phyloP scores from a whole-genome alignment of 1,284 basidiomycete species.

The Heterobasidion irregulare region DNA sequence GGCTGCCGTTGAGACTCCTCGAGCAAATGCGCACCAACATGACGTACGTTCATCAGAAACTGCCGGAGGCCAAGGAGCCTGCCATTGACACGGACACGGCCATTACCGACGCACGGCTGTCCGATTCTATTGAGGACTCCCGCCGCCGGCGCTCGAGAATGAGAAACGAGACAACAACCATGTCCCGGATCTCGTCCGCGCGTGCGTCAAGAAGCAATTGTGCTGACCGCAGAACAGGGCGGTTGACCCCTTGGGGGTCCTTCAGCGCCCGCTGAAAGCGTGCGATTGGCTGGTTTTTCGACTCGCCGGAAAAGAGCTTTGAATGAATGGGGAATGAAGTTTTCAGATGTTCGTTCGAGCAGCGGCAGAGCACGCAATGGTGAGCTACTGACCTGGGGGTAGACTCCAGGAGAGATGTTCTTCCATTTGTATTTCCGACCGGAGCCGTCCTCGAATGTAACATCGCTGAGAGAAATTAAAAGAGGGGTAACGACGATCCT shows the following conservation, averaged over 20 bases:
- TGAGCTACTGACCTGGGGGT: conserved; percentile 22
- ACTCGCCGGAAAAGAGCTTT: conserved; percentile 26
- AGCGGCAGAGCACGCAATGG: background rate
- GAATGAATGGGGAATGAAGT: background rate
- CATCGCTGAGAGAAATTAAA: conserved; percentile 18
- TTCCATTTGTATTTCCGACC: conserved; percentile 33
- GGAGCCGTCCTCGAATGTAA: conserved; percentile 27
- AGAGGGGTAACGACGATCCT: background rate
- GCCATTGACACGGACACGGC: too few relatives aligned
- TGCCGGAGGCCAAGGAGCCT: too few relatives aligned
- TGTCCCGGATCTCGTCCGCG: conserved; percentile 26
- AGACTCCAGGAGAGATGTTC: conserved; percentile 24
- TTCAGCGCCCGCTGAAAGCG: conserved; percentile 24
- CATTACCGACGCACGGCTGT: background rate
- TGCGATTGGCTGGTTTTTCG: conserved; percentile 25
- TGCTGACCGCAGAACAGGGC: conserved; percentile 14
- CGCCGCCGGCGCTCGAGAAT: conserved; percentile 24
- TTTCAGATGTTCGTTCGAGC: background rate
- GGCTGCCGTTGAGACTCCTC: too few relatives aligned
- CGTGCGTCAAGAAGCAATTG: conserved; percentile 24
- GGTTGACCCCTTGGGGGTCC: conserved; percentile 14
- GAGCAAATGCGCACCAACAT: too few relatives aligned
- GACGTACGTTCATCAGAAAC: too few relatives aligned
- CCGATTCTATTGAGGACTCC: conserved; percentile 11
- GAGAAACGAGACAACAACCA: conserved; percentile 30